A percentile compares a stretch with the other conserved stretches of the same genome.
phyloP scores from a whole-genome alignment of 768 basidiomycete genomes.

The Lentinula guzmanii region DNA sequence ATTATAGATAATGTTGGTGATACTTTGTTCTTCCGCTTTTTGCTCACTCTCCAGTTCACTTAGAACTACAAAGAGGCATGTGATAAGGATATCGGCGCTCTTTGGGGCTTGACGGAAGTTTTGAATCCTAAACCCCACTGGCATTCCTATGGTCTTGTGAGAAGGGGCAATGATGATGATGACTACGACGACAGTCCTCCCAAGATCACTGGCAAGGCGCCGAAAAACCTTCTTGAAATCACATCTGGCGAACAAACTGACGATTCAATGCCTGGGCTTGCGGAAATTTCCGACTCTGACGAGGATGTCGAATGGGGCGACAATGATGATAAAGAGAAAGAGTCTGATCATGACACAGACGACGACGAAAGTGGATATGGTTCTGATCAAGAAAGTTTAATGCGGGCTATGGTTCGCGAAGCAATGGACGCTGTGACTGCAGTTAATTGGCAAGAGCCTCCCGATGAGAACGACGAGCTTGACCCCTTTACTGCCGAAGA shows the following conservation, averaged over 20 bases:
- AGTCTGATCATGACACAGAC: conserved; percentile 25
- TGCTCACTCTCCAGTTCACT: background rate
- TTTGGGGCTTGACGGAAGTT: conserved; percentile 56
- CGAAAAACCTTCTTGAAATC: conserved; percentile 41
- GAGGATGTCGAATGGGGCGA: conserved; percentile 33
- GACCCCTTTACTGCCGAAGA: conserved; percentile 44
- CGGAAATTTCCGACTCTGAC: conserved; percentile 59
- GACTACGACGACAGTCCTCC: conserved; percentile 14
- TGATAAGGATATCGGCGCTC: conserved; percentile 49
- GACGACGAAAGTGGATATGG: conserved; percentile 48
- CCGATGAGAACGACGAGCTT: conserved; percentile 28
- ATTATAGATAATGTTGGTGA: conserved; percentile 48
- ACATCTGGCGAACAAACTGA: conserved; percentile 41
- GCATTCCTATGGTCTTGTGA: conserved; percentile 34
- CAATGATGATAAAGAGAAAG: conserved; percentile 37
- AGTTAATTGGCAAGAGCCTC: conserved; percentile 53
- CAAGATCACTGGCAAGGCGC: conserved; percentile 17
- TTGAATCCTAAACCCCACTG: conserved; percentile 53
- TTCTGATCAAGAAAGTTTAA: conserved; percentile 62
- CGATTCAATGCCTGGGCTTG: conserved; percentile 61
- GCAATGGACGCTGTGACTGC: conserved; percentile 68
- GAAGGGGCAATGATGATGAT: conserved; percentile 19
- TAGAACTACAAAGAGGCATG: conserved; percentile 58
- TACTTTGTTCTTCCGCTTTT: conserved; percentile 3
- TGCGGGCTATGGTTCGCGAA: conserved; percentile 55